These are phyloP conservation scores for Boletus fagicola DNA, from an alignment of 768 basidiomycete species.

Conservation along the genomic window DNA sequence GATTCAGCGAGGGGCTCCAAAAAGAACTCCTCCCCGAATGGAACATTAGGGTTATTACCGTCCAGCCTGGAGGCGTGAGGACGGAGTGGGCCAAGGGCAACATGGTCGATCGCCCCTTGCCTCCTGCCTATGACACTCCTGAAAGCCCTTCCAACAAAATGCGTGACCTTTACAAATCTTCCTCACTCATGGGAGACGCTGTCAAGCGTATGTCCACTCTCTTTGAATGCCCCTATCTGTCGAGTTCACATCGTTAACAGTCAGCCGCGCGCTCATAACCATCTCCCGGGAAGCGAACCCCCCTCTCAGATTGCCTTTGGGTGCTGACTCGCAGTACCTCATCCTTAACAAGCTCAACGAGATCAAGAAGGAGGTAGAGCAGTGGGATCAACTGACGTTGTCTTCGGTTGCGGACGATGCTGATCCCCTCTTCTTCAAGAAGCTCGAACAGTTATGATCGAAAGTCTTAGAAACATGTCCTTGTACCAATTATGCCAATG, in stretches of 20 bases:
- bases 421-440: conserved; percentile 16
- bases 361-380: conserved; percentile 16
- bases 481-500: not conserved
- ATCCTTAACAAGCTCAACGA: conserved; percentile 17
- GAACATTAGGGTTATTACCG: conserved; percentile 27
- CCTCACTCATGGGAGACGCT: not conserved
- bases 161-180: conserved; percentile 6
- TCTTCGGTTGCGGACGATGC: conserved; percentile 24
- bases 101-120: conserved; percentile 16
- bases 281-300: conserved; percentile 21
- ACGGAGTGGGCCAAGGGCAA: conserved; percentile 23
- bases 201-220: conserved; percentile 10
- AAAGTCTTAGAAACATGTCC: not conserved
- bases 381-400: conserved; percentile 12
- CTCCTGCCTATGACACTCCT: conserved; percentile 15
- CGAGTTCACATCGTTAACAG: conserved; percentile 2
- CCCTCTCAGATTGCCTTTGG: conserved; percentile 22
- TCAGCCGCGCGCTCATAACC: conserved; percentile 14
- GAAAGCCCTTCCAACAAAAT: conserved; percentile 18
- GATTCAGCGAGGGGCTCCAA: conserved; percentile 25
- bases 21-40: conserved; percentile 25
- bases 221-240: not conserved
- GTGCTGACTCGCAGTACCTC: conserved; percentile 17
- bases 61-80: conserved; percentile 22
- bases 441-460: not conserved